Conservation (phyloP, 208 protist genomes). For the Leishmania martiniquensis region DNA sequence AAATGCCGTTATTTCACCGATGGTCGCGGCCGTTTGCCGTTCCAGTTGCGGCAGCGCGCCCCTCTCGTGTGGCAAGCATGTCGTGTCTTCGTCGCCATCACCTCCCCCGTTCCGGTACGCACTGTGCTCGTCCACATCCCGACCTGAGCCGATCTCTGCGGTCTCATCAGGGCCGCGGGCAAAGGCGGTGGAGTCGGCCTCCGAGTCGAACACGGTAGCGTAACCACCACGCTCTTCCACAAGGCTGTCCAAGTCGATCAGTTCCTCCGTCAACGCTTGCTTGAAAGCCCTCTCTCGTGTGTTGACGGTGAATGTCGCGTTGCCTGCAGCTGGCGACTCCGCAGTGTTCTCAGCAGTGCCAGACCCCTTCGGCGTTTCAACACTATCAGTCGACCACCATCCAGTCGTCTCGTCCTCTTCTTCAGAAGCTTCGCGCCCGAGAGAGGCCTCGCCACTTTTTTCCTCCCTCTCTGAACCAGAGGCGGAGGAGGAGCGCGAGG, state of each 20-base stretch:
- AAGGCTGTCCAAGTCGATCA: slow-evolving; percentile 29
- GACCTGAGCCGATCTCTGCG: not conserved
- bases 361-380: not conserved
- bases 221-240: not conserved
- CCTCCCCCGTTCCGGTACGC: not conserved
- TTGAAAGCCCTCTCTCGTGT: slow-evolving; percentile 8
- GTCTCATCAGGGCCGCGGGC: not conserved
- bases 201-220: not conserved
- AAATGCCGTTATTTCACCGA: slow-evolving; percentile 37
- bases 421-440: not conserved
- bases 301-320: not conserved
- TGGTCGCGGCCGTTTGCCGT: not conserved
- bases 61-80: not conserved
- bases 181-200: not conserved
- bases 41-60: not conserved
- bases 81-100: not conserved
- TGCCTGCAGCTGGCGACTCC: not conserved
- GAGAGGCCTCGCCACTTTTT: not conserved
- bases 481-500: not conserved
- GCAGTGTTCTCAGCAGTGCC: not conserved
- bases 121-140: not conserved
- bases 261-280: slow-evolving; percentile 27
- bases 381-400: slow-evolving; percentile 7
- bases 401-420: not conserved
- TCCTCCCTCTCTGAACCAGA: not conserved